phyloP scores from a whole-genome alignment of 31 red algal genomes.

The Bonnemaisonia californica region DNA sequence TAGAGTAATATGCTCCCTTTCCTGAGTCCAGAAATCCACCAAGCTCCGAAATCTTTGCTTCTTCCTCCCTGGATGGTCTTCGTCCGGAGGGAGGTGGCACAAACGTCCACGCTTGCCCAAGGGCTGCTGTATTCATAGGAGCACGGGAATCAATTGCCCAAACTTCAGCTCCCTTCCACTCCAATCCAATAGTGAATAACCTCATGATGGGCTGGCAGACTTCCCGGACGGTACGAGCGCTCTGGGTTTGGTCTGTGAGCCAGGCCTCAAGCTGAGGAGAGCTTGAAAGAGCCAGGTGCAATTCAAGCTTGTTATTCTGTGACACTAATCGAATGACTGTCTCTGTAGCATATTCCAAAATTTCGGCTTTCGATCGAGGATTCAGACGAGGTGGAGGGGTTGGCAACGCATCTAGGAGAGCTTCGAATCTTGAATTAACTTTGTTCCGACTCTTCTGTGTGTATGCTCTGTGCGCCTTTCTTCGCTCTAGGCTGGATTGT shows the following conservation, averaged over 20 bases:
- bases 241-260: constrained; percentile 56
- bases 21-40: constrained; percentile 47
- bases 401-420: constrained; percentile 69
- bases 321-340: constrained; percentile 55
- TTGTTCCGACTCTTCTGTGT: constrained; percentile 76
- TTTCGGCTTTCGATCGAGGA: constrained; percentile 81
- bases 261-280: constrained; percentile 56
- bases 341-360: constrained; percentile 84
- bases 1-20: constrained; percentile 42
- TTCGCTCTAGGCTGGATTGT: constrained; percentile 61
- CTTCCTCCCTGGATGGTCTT: constrained; percentile 49
- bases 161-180: constrained; percentile 69
- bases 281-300: constrained; percentile 67
- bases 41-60: constrained; percentile 43
- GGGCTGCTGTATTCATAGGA: constrained; percentile 30
- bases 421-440: constrained; percentile 73
- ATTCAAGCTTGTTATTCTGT: constrained; percentile 64
- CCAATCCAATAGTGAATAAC: constrained; percentile 66
- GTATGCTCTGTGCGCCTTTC: constrained; percentile 77
- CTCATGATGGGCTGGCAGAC: constrained; percentile 64
- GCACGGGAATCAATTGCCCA: constrained; percentile 67
- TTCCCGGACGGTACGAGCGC: constrained; percentile 53
- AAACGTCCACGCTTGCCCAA: constrained; percentile 73
- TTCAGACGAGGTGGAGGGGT: constrained; percentile 65
- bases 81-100: constrained; percentile 55